A percentile compares a stretch with the other conserved stretches of the same genome.
phyloP scores from a whole-genome alignment of 163 green algal species.

The Scenedesmus sp. region DNA sequence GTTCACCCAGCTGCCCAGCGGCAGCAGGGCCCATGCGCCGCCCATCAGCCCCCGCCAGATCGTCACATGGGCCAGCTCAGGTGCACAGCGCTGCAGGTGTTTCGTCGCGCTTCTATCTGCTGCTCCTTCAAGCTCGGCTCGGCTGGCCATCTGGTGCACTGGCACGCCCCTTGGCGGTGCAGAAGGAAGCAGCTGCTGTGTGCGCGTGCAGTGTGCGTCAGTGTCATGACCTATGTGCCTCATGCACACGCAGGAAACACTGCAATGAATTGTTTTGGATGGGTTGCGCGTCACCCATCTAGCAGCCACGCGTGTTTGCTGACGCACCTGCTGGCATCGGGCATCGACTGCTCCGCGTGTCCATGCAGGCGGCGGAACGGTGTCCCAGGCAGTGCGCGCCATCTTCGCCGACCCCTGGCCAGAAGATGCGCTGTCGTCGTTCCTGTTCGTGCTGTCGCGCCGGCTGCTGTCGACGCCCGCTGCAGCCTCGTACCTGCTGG shows the following conservation, averaged over 20 bases:
- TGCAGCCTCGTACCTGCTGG: conserved; percentile 57
- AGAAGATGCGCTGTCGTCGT: conserved; percentile 50
- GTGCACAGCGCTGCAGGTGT: neutral
- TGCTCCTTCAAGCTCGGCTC: no score
- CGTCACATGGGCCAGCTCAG: conserved; percentile 33
- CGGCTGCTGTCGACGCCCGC: conserved; percentile 50
- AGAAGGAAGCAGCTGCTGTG: no score
- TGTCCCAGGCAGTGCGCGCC: conserved; percentile 47
- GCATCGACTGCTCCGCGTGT: neutral
- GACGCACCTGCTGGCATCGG: no score
- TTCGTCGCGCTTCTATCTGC: no score
- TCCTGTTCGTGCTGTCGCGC: conserved; percentile 44
- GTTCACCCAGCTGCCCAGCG: conserved; percentile 66
- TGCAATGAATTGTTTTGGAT: no score
- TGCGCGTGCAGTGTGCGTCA: no score
- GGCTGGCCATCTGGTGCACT: no score
- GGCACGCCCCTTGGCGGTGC: no score
- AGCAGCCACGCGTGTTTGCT: no score
- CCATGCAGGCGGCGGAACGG: conserved; percentile 58
- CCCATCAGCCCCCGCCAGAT: conserved; percentile 28
- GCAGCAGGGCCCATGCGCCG: conserved; percentile 51
- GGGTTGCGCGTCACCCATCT: no score
- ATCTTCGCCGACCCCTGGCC: conserved; percentile 75
- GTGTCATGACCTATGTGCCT: no score
- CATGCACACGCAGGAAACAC: no score